These are phyloP conservation scores for Nigrograna mackinnonii DNA, from an alignment of 2,329 filamentous ascomycete species.

Conservation along the genomic window DNA sequence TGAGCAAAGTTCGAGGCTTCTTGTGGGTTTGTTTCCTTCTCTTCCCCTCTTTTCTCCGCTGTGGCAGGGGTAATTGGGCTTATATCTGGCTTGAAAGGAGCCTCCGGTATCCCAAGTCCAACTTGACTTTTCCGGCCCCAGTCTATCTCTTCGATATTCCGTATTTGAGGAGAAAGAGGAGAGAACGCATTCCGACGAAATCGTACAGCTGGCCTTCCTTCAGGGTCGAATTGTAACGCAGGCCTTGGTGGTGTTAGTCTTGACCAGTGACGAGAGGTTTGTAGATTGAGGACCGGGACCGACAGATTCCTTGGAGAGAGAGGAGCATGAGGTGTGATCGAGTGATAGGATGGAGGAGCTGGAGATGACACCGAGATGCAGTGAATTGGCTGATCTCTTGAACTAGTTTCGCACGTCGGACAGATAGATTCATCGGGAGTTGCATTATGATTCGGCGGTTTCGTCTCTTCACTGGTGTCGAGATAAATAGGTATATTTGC, in stretches of 20 bases:
- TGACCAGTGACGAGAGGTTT: background rate
- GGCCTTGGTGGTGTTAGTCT: background rate
- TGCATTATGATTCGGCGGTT: background rate
- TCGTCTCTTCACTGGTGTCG: background rate
- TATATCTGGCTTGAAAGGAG: background rate
- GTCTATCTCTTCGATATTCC: background rate
- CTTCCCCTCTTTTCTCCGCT: too few relatives aligned
- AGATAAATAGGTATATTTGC: background rate
- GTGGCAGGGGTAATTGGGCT: background rate
- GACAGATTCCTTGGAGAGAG: background rate
- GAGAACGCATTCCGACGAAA: background rate
- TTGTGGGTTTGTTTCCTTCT: background rate
- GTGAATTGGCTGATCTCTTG: background rate
- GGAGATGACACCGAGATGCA: background rate
- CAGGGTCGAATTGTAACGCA: background rate
- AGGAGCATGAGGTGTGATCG: background rate
- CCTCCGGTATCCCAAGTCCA: background rate
- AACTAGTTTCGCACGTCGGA: background rate
- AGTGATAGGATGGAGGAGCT: background rate
- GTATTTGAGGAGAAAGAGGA: background rate
- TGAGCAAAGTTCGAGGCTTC: conserved; percentile 1
- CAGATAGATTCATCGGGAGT: background rate
- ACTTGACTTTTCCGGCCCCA: background rate
- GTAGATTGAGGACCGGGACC: background rate
- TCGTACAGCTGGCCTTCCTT: background rate